Conservation (phyloP, 1,284 basidiomycete genomes). For the Trametes hirsuta region DNA sequence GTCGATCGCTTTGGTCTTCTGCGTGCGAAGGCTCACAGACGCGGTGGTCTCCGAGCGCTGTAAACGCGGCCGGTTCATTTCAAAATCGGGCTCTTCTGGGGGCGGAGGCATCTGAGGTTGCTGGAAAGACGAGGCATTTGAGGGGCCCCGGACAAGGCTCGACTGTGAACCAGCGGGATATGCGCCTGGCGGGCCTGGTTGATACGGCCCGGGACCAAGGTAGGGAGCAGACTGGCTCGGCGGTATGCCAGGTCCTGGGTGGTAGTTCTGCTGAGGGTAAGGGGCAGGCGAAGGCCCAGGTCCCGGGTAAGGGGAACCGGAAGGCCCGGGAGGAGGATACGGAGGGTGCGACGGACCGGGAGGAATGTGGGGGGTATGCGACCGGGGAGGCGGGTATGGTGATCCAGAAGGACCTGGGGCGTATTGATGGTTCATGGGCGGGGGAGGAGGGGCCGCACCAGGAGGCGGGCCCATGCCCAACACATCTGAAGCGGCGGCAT, state of each 20-base stretch:
- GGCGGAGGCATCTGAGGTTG: constrained; percentile 29
- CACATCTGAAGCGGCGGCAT: constrained; percentile 79
- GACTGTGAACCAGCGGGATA: constrained; percentile 26
- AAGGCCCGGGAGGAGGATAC: constrained; percentile 22
- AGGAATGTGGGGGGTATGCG: constrained; percentile 16
- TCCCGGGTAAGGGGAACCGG: constrained; percentile 10
- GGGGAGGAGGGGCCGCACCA: constrained; percentile 27
- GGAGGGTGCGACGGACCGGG: constrained; percentile 20
- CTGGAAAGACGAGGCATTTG: constrained; percentile 19
- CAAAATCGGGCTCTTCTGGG: constrained; percentile 47
- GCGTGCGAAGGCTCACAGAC: constrained; percentile 62
- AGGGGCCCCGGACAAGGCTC: constrained; percentile 17
- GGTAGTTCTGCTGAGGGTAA: constrained; percentile 18
- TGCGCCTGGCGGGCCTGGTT: constrained; percentile 20
- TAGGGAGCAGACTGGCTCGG: constrained; percentile 26
- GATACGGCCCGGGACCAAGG: constrained; percentile 30
- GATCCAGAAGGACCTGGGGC: constrained; percentile 17
- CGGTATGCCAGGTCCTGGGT: constrained; percentile 14
- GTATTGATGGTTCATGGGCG: constrained; percentile 17
- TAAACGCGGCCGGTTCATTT: constrained; percentile 54
- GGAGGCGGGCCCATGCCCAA: constrained; percentile 73
- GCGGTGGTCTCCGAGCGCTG: constrained; percentile 59
- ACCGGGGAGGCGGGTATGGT: constrained; percentile 22
- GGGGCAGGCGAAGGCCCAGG: constrained; percentile 12
- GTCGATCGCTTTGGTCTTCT: constrained; percentile 83